These are phyloP conservation scores for Suillus ampliporus DNA, from an alignment of 768 basidiomycete genomes.

Conservation along the genomic window DNA sequence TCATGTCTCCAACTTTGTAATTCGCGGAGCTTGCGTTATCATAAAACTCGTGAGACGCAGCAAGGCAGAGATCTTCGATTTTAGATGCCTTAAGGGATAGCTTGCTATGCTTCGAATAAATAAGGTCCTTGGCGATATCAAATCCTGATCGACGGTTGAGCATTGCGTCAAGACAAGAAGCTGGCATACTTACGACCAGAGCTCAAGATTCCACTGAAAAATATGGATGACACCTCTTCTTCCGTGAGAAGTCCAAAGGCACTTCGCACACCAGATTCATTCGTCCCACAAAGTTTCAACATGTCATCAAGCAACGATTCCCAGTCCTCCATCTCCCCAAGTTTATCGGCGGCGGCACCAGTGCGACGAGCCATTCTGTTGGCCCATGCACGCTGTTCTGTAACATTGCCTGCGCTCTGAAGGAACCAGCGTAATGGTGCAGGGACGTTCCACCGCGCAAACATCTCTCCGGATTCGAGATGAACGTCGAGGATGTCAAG, in stretches of 20 bases:
- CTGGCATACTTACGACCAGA: conserved; percentile 76
- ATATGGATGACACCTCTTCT: conserved; percentile 80
- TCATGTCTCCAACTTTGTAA: conserved; percentile 94
- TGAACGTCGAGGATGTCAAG: conserved; percentile 95
- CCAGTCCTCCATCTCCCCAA: conserved; percentile 78
- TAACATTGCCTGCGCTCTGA: conserved; percentile 66
- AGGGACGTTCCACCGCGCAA: conserved; percentile 86
- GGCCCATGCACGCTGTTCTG: conserved; percentile 84
- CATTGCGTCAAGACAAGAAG: not conserved
- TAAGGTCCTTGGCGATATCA: conserved; percentile 65
- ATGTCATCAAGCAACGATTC: conserved; percentile 89
- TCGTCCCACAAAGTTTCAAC: conserved; percentile 73
- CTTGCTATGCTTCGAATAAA: conserved; percentile 52
- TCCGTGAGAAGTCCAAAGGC: conserved; percentile 80
- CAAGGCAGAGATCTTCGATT: conserved; percentile 81
- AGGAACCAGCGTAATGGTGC: conserved; percentile 91
- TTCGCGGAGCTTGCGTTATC: conserved; percentile 94
- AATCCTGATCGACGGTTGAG: conserved; percentile 53
- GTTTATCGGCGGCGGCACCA: conserved; percentile 56
- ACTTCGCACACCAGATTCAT: conserved; percentile 66
- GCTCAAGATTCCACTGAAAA: conserved; percentile 84
- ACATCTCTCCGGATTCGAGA: conserved; percentile 90
- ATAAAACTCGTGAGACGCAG: conserved; percentile 88
- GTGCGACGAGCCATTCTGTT: conserved; percentile 81
- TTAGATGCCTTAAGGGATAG: conserved; percentile 52